A percentile compares a stretch with the other conserved stretches of the same genome.
These are phyloP conservation scores for Aspergillus cavernicola DNA, from an alignment of 495 filamentous ascomycete genomes.

Conservation along the genomic window DNA sequence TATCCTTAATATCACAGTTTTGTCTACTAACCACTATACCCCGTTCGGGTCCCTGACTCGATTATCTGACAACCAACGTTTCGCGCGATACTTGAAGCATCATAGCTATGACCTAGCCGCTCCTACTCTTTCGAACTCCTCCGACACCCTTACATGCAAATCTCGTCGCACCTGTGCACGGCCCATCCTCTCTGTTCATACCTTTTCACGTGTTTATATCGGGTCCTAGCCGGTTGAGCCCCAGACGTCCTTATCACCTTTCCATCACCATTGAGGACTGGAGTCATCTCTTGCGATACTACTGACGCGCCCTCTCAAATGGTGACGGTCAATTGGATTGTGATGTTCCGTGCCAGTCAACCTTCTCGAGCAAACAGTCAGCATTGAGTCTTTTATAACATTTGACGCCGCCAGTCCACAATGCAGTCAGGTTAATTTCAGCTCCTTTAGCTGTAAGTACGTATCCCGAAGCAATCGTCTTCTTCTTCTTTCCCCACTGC, in stretches of 20 bases:
- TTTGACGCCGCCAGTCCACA: slow-evolving; percentile 12
- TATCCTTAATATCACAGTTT: neutral
- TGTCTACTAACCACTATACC: neutral
- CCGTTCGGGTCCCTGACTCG: neutral
- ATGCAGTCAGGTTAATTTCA: slow-evolving; percentile 20
- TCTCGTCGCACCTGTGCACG: slow-evolving; percentile 14
- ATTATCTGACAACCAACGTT: neutral
- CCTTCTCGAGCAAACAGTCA: slow-evolving; percentile 7
- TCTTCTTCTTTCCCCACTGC: neutral
- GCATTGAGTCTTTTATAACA: slow-evolving; percentile 1
- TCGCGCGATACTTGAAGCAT: slow-evolving; percentile 12
- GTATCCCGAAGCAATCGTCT: neutral
- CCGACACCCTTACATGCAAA: slow-evolving; percentile 12
- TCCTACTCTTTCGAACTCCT: neutral
- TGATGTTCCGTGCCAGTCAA: slow-evolving; percentile 11
- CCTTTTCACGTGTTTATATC: neutral
- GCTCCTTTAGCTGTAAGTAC: neutral
- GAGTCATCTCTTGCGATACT: neutral
- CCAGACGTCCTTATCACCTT: neutral
- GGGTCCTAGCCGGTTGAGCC: neutral
- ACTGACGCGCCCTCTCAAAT: slow-evolving; percentile 14
- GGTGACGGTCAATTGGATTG: slow-evolving; percentile 16
- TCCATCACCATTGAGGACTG: neutral
- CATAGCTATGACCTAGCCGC: slow-evolving; percentile 8
- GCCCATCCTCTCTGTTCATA: slow-evolving; percentile 10